Percentiles rank a stretch among this genome's conserved stretches.
Evolutionary conservation across 106 monocot species (phyloP).

Genomic region (Allium fistulosum): DNA sequence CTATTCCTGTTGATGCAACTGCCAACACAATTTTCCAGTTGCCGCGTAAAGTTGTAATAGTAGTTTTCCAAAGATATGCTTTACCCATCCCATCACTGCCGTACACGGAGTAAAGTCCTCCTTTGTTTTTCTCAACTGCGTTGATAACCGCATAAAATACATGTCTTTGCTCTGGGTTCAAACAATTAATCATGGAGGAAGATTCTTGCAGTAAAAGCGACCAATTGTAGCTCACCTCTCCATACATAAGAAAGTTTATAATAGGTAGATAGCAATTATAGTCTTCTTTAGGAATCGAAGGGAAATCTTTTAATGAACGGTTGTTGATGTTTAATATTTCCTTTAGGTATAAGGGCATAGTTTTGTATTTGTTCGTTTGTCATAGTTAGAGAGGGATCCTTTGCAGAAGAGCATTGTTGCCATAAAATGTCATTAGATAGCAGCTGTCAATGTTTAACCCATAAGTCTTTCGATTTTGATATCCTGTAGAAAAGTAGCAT

Average conservation of each 20-base stretch:
- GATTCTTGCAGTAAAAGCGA: not conserved
- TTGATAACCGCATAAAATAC: not conserved
- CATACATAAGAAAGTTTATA: not conserved
- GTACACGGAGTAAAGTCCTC: not conserved
- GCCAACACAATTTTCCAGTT: constrained; percentile 12
- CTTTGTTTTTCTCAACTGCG: not conserved
- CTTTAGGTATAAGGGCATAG: not conserved
- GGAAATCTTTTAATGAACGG: not conserved
- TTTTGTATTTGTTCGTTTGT: not conserved
- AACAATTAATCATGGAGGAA: not conserved
- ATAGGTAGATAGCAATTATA: not conserved
- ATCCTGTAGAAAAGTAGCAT: not conserved
- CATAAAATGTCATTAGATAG: not conserved
- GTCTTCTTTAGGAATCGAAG: not conserved
- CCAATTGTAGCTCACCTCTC: constrained; percentile 4
- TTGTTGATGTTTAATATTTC: not conserved
- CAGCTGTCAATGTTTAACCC: not conserved
- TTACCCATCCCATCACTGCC: constrained; percentile 19
- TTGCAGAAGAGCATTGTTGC: not conserved
- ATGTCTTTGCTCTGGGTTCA: constrained; percentile 12
- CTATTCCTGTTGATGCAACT: constrained; percentile 15
- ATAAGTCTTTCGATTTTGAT: not conserved
- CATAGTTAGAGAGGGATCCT: not conserved
- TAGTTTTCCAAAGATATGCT: constrained; percentile 13
- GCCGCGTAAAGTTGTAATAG: not conserved